Evolutionary conservation across 257 asterid species (phyloP).

Genomic region (Forsythia suspensa): DNA sequence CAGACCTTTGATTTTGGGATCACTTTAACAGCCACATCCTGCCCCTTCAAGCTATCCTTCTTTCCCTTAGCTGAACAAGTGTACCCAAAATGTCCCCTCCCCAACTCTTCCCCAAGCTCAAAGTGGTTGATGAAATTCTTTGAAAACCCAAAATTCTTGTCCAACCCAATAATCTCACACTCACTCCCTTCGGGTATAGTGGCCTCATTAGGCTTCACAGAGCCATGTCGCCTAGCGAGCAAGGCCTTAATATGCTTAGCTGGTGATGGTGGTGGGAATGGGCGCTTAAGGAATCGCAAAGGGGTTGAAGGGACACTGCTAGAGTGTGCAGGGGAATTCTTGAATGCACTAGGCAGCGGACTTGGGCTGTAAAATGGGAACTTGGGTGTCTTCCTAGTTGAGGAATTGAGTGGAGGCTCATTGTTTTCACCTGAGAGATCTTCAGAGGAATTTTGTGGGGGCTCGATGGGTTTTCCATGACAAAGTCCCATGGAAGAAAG

Average conservation of each 20-base stretch:
- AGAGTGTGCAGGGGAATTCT: constrained; percentile 48
- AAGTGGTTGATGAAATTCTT: constrained; percentile 44
- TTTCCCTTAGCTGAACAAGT: constrained; percentile 57
- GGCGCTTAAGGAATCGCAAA: constrained; percentile 42
- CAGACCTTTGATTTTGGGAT: constrained; percentile 60
- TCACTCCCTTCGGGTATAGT: constrained; percentile 62
- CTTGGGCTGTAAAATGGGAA: constrained; percentile 92
- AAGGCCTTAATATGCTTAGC: constrained; percentile 58
- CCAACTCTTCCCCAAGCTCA: constrained; percentile 63
- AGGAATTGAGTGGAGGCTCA: constrained; percentile 43
- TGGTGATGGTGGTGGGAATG: constrained; percentile 59
- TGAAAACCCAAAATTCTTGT: constrained; percentile 53
- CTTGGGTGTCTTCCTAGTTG: constrained; percentile 77
- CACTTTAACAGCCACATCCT: constrained; percentile 62
- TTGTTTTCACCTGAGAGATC: constrained; percentile 49
- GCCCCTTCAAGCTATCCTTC: constrained; percentile 59
- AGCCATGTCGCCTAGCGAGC: constrained; percentile 54
- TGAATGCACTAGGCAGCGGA: constrained; percentile 48
- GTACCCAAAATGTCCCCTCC: constrained; percentile 72
- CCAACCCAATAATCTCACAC: constrained; percentile 45
- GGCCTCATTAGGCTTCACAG: constrained; percentile 55
- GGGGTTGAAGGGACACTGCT: constrained; percentile 51
- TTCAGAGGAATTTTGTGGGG: constrained; percentile 57
- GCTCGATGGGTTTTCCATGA: constrained; percentile 82
- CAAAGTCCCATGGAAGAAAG: constrained; percentile 88